phyloP scores from a whole-genome alignment of 805 yeast genomes.

The Cephaloascus albidus region DNA sequence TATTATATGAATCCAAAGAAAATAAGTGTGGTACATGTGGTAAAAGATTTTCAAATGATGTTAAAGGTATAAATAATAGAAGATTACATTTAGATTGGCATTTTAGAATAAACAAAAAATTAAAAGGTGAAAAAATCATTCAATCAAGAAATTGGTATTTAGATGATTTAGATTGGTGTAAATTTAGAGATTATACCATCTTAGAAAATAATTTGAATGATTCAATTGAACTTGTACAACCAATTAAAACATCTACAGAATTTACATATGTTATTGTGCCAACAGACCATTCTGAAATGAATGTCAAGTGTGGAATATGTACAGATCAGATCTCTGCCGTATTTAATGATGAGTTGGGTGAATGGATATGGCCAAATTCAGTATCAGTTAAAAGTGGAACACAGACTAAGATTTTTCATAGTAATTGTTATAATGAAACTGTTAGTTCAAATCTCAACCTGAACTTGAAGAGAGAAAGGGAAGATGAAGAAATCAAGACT shows the following conservation, averaged over 20 bases:
- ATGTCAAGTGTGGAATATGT: slow-evolving; percentile 59
- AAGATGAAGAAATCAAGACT: background rate
- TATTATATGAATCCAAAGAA: slow-evolving; percentile 50
- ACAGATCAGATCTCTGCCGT: slow-evolving; percentile 54
- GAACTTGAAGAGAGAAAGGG: background rate
- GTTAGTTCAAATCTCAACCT: background rate
- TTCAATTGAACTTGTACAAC: background rate
- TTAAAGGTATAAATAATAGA: slow-evolving; percentile 42
- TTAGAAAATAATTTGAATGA: slow-evolving; percentile 17
- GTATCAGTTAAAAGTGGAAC: slow-evolving; percentile 29
- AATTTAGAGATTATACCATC: slow-evolving; percentile 57
- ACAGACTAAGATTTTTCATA: slow-evolving; percentile 44
- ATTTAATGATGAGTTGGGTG: slow-evolving; percentile 67
- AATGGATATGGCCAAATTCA: slow-evolving; percentile 76
- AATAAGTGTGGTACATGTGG: slow-evolving; percentile 88
- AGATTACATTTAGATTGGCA: slow-evolving; percentile 90
- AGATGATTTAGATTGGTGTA: slow-evolving; percentile 61
- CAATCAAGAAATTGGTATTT: slow-evolving; percentile 82
- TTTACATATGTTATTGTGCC: slow-evolving; percentile 58
- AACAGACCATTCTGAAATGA: slow-evolving; percentile 47
- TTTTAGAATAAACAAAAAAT: slow-evolving; percentile 78
- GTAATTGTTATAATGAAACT: slow-evolving; percentile 61
- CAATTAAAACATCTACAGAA: slow-evolving; percentile 4
- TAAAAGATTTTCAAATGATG: slow-evolving; percentile 62
- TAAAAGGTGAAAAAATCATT: slow-evolving; percentile 39